A percentile compares a stretch with the other conserved stretches of the same genome.
Evolutionary conservation across 208 protist species (phyloP).

Genomic region (Leishmania tarentolae): DNA sequence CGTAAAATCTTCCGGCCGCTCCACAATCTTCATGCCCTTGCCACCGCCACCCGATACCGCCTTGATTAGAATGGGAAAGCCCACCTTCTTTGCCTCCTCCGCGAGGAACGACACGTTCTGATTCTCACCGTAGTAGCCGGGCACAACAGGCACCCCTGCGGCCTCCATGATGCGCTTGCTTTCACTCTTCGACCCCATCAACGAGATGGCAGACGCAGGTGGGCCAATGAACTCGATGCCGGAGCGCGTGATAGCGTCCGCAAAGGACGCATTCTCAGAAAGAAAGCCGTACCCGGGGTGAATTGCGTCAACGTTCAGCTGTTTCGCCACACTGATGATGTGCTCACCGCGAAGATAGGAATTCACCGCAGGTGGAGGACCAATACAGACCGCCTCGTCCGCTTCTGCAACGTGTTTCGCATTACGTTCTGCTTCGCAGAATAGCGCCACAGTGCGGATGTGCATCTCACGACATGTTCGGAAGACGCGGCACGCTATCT

Average conservation of each 20-base stretch:
- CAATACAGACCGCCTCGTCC: conserved; percentile 83
- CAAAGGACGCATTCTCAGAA: conserved; percentile 95
- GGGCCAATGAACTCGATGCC: conserved; percentile 96
- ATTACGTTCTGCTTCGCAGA: conserved; percentile 90
- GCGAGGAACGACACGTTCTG: conserved; percentile 30
- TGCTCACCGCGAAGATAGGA: conserved; percentile 92
- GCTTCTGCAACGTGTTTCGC: conserved; percentile 92
- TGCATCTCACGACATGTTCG: conserved; percentile 91
- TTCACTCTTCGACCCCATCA: conserved; percentile 95
- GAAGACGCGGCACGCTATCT: conserved; percentile 97
- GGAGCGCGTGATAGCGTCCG: conserved; percentile 53
- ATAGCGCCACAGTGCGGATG: conserved; percentile 97
- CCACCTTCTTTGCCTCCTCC: conserved; percentile 61
- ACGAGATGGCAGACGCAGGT: conserved; percentile 79
- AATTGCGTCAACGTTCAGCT: conserved; percentile 88
- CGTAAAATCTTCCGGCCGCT: conserved; percentile 92
- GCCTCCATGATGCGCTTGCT: conserved; percentile 90
- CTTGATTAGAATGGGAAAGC: conserved; percentile 98
- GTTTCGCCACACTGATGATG: conserved; percentile 90
- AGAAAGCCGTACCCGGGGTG: conserved; percentile 98
- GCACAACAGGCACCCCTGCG: conserved; percentile 38
- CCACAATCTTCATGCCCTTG: conserved; percentile 67
- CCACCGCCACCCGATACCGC: conserved; percentile 82
- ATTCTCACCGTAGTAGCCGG: conserved; percentile 46
- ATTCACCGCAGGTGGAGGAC: conserved; percentile 52